Evolutionary conservation across 208 protist genomes (phyloP).

Genomic region (Strigomonas galati): DNA sequence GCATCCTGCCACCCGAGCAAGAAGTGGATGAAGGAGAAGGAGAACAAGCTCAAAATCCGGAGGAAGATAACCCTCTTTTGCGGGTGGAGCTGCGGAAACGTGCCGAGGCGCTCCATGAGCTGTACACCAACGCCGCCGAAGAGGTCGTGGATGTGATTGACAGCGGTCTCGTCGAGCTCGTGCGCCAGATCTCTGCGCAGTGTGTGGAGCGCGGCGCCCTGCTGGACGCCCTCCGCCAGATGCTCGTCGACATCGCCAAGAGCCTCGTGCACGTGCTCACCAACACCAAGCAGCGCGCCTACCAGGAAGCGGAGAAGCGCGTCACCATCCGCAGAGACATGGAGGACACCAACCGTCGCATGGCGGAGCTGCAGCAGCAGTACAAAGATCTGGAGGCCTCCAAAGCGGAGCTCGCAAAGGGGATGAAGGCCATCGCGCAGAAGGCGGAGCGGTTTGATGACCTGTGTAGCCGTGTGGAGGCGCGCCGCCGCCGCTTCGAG

Average conservation of each 20-base stretch:
- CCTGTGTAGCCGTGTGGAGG: slow-evolving; percentile 55
- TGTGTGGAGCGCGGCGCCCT: slow-evolving; percentile 82
- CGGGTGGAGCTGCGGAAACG: slow-evolving; percentile 26
- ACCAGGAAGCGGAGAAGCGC: slow-evolving; percentile 34
- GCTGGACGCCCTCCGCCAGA: slow-evolving; percentile 73
- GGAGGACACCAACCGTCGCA: background rate
- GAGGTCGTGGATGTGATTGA: slow-evolving; percentile 63
- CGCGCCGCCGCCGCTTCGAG: slow-evolving; percentile 55
- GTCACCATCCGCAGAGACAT: slow-evolving; percentile 15
- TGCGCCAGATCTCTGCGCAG: slow-evolving; percentile 51
- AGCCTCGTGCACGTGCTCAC: slow-evolving; percentile 54
- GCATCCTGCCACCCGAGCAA: slow-evolving; percentile 41
- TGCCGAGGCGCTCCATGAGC: slow-evolving; percentile 39
- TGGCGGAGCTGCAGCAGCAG: slow-evolving; percentile 24
- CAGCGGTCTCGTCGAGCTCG: slow-evolving; percentile 74
- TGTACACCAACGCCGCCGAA: slow-evolving; percentile 59
- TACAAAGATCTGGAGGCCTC: slow-evolving; percentile 17
- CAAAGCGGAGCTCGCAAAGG: slow-evolving; percentile 15
- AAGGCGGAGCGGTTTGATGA: slow-evolving; percentile 75
- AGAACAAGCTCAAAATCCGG: background rate
- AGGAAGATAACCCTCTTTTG: slow-evolving; percentile 20
- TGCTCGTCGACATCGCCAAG: slow-evolving; percentile 53
- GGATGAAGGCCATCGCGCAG: slow-evolving; percentile 37
- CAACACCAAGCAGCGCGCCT: slow-evolving; percentile 60
- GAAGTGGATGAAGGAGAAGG: background rate